phyloP scores from a whole-genome alignment of 2,329 filamentous ascomycete species.

The Colletotrichum gigasporum region DNA sequence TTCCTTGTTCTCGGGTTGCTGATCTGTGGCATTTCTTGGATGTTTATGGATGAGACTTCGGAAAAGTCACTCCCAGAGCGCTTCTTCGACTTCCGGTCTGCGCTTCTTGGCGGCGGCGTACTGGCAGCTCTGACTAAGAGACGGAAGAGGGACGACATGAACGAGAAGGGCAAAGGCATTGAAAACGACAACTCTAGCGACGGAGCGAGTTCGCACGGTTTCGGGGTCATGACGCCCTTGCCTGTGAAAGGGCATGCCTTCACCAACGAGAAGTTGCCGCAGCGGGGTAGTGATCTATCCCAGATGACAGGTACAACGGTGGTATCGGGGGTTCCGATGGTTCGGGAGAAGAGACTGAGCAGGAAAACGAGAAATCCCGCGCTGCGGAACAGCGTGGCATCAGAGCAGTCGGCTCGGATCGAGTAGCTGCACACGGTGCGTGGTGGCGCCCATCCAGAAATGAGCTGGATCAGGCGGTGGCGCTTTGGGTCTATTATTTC shows the following conservation, averaged over 20 bases:
- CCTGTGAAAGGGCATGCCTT: neutral
- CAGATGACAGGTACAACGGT: conserved; percentile 15
- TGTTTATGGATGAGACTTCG: conserved; percentile 58
- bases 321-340: conserved; percentile 7
- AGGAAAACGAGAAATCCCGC: conserved; percentile 6
- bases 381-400: conserved; percentile 22
- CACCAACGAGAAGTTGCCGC: neutral
- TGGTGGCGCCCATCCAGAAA: neutral
- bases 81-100: conserved; percentile 37
- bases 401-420: conserved; percentile 25
- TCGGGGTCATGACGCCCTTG: neutral
- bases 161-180: conserved; percentile 29
- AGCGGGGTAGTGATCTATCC: conserved; percentile 13
- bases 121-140: conserved; percentile 3
- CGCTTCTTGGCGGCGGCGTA: conserved; percentile 15
- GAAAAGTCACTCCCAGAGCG: conserved; percentile 44
- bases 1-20: conserved; percentile 64
- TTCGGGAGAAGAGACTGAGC: conserved; percentile 23
- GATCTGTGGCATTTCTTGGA: conserved; percentile 60
- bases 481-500: neutral
- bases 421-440: neutral
- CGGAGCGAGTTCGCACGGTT: neutral
- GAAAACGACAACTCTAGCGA: conserved; percentile 24
- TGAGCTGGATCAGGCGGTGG: neutral
- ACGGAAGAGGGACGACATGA: conserved; percentile 10